Base-by-base conservation (phyloP, 2,329 filamentous ascomycete genomes). In the Penicillium brasilianum region DNA sequence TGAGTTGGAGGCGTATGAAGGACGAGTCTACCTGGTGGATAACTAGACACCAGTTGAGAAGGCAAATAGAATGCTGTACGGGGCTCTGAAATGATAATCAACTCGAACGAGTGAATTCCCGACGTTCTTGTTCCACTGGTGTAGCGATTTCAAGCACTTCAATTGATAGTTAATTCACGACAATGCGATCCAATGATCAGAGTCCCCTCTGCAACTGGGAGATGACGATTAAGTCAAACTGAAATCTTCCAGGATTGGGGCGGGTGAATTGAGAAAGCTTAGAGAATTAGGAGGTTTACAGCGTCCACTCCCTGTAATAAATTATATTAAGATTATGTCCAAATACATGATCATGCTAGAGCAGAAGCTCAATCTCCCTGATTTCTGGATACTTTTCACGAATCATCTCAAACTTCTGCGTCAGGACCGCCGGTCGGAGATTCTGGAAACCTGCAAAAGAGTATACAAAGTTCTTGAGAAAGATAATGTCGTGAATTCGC, bases 401-500 rank as follows among this genome's bases (percentile, higher is more conserved):
- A 50, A 75, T 73, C 49, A 67, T 67, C 59, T 79, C 73, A 30
- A 80, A 71, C 65, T 81, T 81, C 59, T 79, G 76, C 1, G 76
- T 67, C 43, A 81, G 66, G 46, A 83, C 79, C 55, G 79, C 75
- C 44, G 79, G 77, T 49, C 82, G 78, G 43, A 82, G 78, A 32
- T 76, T 74, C 61, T 82, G 78, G 32, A 84, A 77, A 18, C 81
- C 75, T 8, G 83, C 80, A 57, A 85, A 81, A 2, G 79, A 76
- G 28, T 84, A 78, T 4, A 85, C 69, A 55, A 85, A 84, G 36
- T 78, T 76, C 37, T 84, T 81, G 56, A 85, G 73, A 53, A 83
- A 84, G 8, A 83, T 68, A 61, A 85, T 84, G 63, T 87, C 84
- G 57, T 85, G 80, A 49, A 86, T 81, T 16, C 82, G 76, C 3